Evolutionary conservation across 768 basidiomycete genomes (phyloP), one percentile per base, ranked within the genome.

Genomic region (Pleurotus citrinopileatus): DNA sequence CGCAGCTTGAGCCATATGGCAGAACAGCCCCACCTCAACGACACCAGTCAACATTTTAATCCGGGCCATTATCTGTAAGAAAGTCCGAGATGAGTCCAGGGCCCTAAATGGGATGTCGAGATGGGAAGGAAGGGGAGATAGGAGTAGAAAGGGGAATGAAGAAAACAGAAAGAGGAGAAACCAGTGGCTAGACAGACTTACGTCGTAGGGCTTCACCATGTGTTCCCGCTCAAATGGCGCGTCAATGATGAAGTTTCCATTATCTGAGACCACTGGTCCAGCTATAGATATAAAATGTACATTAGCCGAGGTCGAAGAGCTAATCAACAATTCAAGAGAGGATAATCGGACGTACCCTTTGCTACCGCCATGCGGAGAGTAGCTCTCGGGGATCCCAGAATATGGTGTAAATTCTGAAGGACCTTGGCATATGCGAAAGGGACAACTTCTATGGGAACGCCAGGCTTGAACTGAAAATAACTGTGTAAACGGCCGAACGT

Each of bases 1-100:
- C n/a, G 95, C 96, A 0, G 94, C 94, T 65, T 86, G 82, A 3
- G 90, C 94, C 79, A 97, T 87, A 52, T 84, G 76, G 65, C 92
- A 94, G 74, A 99, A 98, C n/a, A 99, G 70, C 0, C 97, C 97
- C 28, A 98, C 97, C 69, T 99, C 97, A n/a, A 98, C 92, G 20
- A 98, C 93, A 42, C 97, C 97, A 2, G 96, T 98, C 56, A 98
- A 78, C 80, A 96, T 82, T 76, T 98, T 98, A 64, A 98, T 88
- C 56, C 79, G 76, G 13, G 75, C 68, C 73, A 96, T 73, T 15
- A 98, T 76, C 91, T 95, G 64, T 6, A 50, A 25, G 19, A 37
- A 62, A 19, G 7, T 32, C 17, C 19, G 22, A 36, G 27, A 56
- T 42, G 13, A 29, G 37, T n/a, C 42, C 38, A 19, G n/a, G 45